phyloP scores from a whole-genome alignment of 768 basidiomycete species.

The Suillus weaverae region DNA sequence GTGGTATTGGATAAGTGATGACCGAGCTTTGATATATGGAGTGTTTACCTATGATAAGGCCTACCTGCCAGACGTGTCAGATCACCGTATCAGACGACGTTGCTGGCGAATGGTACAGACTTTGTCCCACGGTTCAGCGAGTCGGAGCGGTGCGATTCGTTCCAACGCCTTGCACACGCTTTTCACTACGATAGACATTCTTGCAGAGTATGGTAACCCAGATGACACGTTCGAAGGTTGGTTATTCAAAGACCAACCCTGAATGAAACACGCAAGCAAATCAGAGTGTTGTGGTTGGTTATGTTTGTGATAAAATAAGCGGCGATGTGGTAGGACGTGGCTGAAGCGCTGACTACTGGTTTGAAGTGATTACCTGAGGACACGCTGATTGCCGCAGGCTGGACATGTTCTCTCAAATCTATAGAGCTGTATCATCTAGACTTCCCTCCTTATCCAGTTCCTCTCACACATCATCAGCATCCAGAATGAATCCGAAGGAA shows the following conservation, averaged over 20 bases:
- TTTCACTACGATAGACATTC: slow-evolving; percentile 30
- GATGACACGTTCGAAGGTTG: background rate
- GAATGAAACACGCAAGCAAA: background rate
- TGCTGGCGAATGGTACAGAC: slow-evolving; percentile 46
- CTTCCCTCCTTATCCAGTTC: slow-evolving; percentile 3
- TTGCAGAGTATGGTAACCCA: background rate
- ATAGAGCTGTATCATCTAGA: slow-evolving; percentile 10
- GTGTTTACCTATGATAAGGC: slow-evolving; percentile 64
- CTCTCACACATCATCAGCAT: background rate
- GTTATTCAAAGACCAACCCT: background rate
- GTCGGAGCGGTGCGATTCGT: slow-evolving; percentile 78
- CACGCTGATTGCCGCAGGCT: background rate
- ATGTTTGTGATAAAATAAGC: background rate
- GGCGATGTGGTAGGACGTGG: too few relatives aligned
- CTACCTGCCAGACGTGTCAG: slow-evolving; percentile 48
- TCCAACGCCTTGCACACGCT: slow-evolving; percentile 71
- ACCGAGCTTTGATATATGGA: slow-evolving; percentile 7
- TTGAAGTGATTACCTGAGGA: background rate
- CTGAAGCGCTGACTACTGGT: background rate
- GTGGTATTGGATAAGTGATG: slow-evolving; percentile 4
- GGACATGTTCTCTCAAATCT: slow-evolving; percentile 10
- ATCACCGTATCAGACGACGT: slow-evolving; percentile 8
- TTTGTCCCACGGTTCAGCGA: slow-evolving; percentile 95
- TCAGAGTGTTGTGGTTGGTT: background rate
- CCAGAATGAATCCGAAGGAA: background rate